Conservation (phyloP, 257 asterid genomes). For the Solanum sitiens region DNA sequence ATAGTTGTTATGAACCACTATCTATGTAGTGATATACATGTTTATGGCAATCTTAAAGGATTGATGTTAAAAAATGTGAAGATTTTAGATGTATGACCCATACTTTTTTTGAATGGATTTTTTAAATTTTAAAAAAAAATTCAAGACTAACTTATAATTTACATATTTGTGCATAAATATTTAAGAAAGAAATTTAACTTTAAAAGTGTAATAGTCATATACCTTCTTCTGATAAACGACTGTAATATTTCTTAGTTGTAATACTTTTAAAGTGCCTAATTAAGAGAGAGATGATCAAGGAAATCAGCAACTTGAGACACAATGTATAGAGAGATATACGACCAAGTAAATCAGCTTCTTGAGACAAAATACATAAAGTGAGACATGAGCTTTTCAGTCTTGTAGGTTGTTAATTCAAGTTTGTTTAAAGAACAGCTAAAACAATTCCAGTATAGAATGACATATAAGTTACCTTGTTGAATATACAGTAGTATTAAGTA, state of each 20-base stretch:
- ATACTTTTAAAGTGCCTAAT: neutral
- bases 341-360: neutral
- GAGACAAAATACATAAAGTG: neutral
- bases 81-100: neutral
- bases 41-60: neutral
- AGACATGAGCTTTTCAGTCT: neutral
- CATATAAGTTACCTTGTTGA: neutral
- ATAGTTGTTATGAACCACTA: neutral
- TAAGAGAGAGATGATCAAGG: neutral
- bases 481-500: neutral
- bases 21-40: neutral
- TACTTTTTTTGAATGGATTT: neutral
- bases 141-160: neutral
- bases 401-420: neutral
- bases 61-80: neutral
- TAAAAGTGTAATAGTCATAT: neutral
- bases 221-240: neutral
- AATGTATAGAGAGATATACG: neutral
- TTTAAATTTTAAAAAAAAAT: accelerated
- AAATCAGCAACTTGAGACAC: neutral
- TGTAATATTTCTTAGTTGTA: neutral
- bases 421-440: neutral
- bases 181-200: neutral
- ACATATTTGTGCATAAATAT: neutral
- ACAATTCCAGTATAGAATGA: neutral